Evolutionary conservation across 2,329 filamentous ascomycete genomes (phyloP).

Genomic region (Fonsecaea monophora): DNA sequence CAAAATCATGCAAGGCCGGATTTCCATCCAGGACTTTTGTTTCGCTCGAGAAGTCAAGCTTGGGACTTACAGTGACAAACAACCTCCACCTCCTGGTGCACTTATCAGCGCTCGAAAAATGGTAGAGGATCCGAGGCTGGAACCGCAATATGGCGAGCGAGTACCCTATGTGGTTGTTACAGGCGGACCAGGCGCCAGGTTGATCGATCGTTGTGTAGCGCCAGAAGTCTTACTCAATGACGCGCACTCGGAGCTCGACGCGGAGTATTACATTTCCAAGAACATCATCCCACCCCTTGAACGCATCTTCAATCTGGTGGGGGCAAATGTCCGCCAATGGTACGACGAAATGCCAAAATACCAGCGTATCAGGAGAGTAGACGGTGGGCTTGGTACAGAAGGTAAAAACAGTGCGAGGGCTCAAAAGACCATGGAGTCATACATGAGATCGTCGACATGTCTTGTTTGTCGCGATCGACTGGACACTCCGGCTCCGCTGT

Average conservation of each 20-base stretch:
- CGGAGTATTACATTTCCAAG: slow-evolving; percentile 96
- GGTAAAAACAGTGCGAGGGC: slow-evolving; percentile 45
- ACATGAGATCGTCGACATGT: slow-evolving; percentile 82
- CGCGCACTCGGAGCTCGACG: slow-evolving; percentile 80
- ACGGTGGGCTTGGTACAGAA: slow-evolving; percentile 46
- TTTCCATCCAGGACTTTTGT: slow-evolving; percentile 94
- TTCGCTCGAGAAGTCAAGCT: slow-evolving; percentile 92
- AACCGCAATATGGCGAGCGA: slow-evolving; percentile 93
- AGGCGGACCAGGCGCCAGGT: slow-evolving; percentile 81
- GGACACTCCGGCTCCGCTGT: slow-evolving; percentile 50
- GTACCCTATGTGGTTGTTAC: slow-evolving; percentile 93
- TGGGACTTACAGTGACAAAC: slow-evolving; percentile 83
- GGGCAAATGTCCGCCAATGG: slow-evolving; percentile 88
- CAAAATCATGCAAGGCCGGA: slow-evolving; percentile 87
- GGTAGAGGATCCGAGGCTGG: slow-evolving; percentile 81
- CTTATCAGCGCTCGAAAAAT: slow-evolving; percentile 86
- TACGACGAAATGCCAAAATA: slow-evolving; percentile 97
- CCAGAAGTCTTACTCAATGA: slow-evolving; percentile 82
- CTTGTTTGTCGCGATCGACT: slow-evolving; percentile 73
- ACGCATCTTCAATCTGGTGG: slow-evolving; percentile 94
- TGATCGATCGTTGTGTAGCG: slow-evolving; percentile 88
- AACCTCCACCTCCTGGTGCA: slow-evolving; percentile 82
- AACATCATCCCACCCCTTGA: slow-evolving; percentile 94
- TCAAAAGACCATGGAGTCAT: slow-evolving; percentile 87
- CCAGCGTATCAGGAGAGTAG: slow-evolving; percentile 73